Evolutionary conservation across 2,329 filamentous ascomycete genomes (phyloP).

Genomic region (Nemania sp.): DNA sequence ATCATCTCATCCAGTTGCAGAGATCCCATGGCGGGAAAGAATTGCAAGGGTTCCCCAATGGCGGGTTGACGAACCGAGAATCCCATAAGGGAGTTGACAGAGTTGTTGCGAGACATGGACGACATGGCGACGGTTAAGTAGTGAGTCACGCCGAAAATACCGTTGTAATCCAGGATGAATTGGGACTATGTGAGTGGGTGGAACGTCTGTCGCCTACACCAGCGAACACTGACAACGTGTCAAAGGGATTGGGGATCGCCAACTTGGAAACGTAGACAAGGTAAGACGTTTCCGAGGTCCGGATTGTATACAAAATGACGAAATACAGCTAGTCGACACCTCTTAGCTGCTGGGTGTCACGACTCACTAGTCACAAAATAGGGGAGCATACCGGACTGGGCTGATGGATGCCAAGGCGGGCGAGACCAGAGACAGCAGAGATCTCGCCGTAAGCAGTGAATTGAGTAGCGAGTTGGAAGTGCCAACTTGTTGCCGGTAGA

Average conservation of each 20-base stretch:
- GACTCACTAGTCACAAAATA: not conserved
- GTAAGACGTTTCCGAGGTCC: not conserved
- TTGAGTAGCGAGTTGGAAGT: not conserved
- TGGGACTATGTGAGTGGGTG: not conserved
- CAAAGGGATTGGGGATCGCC: slow-evolving; percentile 18
- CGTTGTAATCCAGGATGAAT: slow-evolving; percentile 30
- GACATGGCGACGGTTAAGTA: slow-evolving; percentile 37
- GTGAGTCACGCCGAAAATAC: slow-evolving; percentile 15
- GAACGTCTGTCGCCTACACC: slow-evolving; percentile 23
- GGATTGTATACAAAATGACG: slow-evolving; percentile 1
- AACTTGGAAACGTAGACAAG: slow-evolving; percentile 21
- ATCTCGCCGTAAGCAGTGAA: not conserved
- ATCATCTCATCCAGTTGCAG: slow-evolving; percentile 65
- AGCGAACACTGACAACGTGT: slow-evolving; percentile 26
- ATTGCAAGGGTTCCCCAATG: slow-evolving; percentile 62
- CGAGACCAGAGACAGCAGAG: not conserved
- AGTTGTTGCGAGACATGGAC: slow-evolving; percentile 45
- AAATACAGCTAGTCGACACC: not conserved
- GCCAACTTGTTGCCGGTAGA: slow-evolving; percentile 9
- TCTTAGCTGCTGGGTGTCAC: slow-evolving; percentile 5
- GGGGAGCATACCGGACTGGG: slow-evolving; percentile 10
- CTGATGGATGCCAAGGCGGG: not conserved
- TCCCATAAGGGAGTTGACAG: slow-evolving; percentile 47
- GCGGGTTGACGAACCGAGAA: slow-evolving; percentile 65
- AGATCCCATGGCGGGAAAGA: slow-evolving; percentile 68